Evolutionary conservation across 345 rosid genomes (phyloP).

Genomic region (Isatis tinctoria): DNA sequence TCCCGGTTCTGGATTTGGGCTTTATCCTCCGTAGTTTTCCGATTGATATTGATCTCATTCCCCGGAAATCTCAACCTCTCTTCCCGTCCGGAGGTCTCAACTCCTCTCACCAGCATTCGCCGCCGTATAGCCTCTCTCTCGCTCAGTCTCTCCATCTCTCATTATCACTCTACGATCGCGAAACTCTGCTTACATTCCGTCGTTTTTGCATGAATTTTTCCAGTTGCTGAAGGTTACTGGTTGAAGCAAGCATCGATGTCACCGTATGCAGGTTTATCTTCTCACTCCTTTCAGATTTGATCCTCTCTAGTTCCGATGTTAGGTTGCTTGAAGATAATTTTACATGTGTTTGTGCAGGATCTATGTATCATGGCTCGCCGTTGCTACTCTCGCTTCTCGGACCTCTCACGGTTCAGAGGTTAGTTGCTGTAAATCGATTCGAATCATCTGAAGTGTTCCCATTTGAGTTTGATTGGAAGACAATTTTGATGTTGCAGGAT

Average conservation of each 20-base stretch:
- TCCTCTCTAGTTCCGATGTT: background rate
- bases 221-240: constrained; percentile 99
- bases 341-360: constrained; percentile 46
- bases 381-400: constrained; percentile 75
- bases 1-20: constrained; percentile 55
- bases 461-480: background rate
- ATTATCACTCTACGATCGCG: background rate
- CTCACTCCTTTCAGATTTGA: constrained; percentile 3
- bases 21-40: constrained; percentile 36
- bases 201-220: constrained; percentile 6
- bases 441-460: background rate
- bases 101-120: constrained; percentile 91
- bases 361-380: constrained; percentile 97
- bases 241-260: constrained; percentile 86
- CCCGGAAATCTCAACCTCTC: constrained; percentile 58
- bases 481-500: constrained; percentile 45
- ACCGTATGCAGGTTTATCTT: constrained; percentile 69
- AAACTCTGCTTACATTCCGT: background rate
- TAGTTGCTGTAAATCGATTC: background rate
- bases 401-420: constrained; percentile 77
- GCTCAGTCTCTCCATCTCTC: background rate
- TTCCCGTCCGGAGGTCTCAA: constrained; percentile 91
- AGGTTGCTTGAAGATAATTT: background rate
- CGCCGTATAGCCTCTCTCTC: constrained; percentile 56
- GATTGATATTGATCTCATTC: constrained; percentile 56